These are phyloP conservation scores for Liquidambar formosana DNA, from an alignment of 164 flowering plant genomes.

Conservation along the genomic window DNA sequence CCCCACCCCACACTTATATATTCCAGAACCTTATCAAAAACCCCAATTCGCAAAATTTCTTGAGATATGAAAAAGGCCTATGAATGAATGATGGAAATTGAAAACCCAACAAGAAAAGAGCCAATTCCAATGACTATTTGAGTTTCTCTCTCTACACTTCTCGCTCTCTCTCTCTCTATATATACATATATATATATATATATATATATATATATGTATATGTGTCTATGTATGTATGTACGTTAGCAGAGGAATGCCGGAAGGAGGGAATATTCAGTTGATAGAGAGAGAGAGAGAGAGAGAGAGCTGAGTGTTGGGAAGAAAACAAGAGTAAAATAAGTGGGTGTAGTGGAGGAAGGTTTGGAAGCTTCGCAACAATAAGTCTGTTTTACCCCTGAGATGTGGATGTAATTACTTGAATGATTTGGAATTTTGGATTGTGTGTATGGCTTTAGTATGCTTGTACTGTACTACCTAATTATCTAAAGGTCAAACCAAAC, in stretches of 20 bases:
- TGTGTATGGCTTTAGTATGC: too few species aligned
- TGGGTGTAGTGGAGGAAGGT: neutral
- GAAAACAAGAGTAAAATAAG: neutral
- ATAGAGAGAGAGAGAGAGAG: neutral
- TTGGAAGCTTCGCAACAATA: neutral
- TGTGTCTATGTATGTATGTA: neutral
- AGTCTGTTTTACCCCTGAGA: neutral
- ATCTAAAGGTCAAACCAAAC: too few species aligned
- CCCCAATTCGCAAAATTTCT: slow-evolving; percentile 1
- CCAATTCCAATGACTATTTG: neutral
- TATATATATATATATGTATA: too few species aligned
- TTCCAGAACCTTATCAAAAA: neutral
- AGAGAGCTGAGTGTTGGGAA: neutral
- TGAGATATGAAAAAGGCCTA: neutral
- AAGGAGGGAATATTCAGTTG: neutral
- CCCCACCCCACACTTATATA: too few species aligned
- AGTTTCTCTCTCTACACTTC: neutral
- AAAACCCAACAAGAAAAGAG: too few species aligned
- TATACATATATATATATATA: too few species aligned
- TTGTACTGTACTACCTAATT: too few species aligned
- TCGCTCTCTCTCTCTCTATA: too few species aligned
- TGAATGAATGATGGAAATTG: too few species aligned
- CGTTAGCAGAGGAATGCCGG: neutral
- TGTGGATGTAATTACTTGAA: too few species aligned
- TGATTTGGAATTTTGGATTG: too few species aligned